Evolutionary conservation across 441 rosid species (phyloP).

Genomic region (Manihot esculenta): DNA sequence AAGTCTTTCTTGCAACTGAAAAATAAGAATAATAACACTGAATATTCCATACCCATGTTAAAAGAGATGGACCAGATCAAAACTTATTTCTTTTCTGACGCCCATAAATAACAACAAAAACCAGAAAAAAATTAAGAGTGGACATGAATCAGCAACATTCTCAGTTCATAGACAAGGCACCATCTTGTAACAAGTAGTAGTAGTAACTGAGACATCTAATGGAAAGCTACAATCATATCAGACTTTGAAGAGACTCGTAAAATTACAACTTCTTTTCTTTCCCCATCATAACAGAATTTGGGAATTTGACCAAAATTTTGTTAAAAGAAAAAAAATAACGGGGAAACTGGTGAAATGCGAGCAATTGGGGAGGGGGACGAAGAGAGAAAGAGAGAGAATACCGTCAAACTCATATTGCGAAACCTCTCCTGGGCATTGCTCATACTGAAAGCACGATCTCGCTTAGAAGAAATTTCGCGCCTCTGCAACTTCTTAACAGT

Average conservation of each 20-base stretch:
- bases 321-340: too few relatives aligned
- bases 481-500: constrained; percentile 79
- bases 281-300: neutral
- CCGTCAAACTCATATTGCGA: constrained; percentile 75
- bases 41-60: neutral
- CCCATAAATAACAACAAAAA: neutral
- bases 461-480: constrained; percentile 68
- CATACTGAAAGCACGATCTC: constrained; percentile 60
- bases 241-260: neutral
- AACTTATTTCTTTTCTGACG: neutral
- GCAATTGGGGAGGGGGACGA: too few relatives aligned
- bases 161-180: neutral
- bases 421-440: constrained; percentile 72
- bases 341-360: too few relatives aligned
- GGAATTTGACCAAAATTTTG: too few relatives aligned
- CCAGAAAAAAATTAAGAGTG: neutral
- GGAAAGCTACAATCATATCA: neutral
- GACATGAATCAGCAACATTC: neutral
- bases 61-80: neutral
- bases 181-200: neutral
- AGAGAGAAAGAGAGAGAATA: constrained; percentile 6
- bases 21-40: neutral
- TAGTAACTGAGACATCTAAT: neutral
- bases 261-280: neutral
- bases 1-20: neutral